phyloP scores from a whole-genome alignment of 768 basidiomycete species.

The Gymnopilus junonius region DNA sequence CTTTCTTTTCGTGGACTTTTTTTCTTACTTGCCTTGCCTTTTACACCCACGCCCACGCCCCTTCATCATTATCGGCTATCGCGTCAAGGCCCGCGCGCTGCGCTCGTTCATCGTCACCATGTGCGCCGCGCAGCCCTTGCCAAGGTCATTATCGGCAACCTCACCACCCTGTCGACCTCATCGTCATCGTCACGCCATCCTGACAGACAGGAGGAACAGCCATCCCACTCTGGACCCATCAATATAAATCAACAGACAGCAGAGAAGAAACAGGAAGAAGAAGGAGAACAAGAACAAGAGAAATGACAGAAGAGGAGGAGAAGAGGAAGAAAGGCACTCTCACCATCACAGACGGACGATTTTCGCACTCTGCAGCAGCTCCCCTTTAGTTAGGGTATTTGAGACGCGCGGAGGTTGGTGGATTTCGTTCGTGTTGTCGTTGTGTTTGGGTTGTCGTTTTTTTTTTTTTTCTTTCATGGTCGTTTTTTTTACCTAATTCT shows the following conservation, averaged over 20 bases:
- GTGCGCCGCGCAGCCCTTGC: neutral
- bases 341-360: too few species aligned
- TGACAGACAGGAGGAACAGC: neutral
- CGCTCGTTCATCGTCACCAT: neutral
- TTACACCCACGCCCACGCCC: neutral
- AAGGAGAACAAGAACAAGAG: neutral
- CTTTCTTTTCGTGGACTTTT: neutral
- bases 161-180: neutral
- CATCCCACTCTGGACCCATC: neutral
- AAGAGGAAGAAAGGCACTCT: neutral
- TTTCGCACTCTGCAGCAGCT: constrained; percentile 6
- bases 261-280: neutral
- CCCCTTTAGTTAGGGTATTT: neutral
- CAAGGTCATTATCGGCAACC: neutral
- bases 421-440: too few species aligned
- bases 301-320: neutral
- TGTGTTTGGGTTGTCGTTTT: neutral
- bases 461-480: neutral
- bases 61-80: neutral
- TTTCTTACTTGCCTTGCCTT: neutral
- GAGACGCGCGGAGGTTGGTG: constrained; percentile 7
- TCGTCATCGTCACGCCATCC: neutral
- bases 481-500: neutral
- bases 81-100: neutral
- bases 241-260: neutral